phyloP scores from a whole-genome alignment of 768 basidiomycete species.

The Mycena galericulata region DNA sequence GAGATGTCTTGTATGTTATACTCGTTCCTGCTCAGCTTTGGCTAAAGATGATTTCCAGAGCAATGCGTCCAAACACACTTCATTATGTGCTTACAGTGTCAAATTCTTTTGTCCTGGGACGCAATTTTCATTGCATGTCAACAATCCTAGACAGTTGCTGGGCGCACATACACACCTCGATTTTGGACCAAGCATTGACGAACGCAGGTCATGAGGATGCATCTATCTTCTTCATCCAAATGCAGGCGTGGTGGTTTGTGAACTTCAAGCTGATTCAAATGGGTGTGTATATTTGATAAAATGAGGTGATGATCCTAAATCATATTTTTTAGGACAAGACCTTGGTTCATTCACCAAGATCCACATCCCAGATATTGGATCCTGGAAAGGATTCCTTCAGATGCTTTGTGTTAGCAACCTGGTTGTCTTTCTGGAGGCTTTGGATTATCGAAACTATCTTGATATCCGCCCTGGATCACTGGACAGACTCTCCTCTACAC shows the following conservation, averaged over 20 bases:
- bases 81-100: not conserved
- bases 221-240: not conserved
- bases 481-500: no score
- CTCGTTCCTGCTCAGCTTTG: not conserved
- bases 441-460: not conserved
- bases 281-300: not conserved
- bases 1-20: not conserved
- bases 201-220: not conserved
- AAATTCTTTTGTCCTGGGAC: not conserved
- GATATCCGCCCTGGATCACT: not conserved
- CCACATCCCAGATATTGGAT: not conserved
- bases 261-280: not conserved
- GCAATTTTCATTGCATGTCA: not conserved
- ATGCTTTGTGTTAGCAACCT: slow-evolving; percentile 1
- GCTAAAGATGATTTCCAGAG: not conserved
- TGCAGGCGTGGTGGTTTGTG: not conserved
- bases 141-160: not conserved
- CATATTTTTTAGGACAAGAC: not conserved
- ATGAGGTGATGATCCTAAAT: no score
- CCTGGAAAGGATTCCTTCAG: not conserved
- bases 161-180: not conserved
- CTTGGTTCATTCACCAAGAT: not conserved
- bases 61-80: not conserved
- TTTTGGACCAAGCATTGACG: not conserved
- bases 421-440: not conserved